phyloP scores from a whole-genome alignment of 2,329 filamentous ascomycete genomes.

The Arthrobotrys sphaeroides region DNA sequence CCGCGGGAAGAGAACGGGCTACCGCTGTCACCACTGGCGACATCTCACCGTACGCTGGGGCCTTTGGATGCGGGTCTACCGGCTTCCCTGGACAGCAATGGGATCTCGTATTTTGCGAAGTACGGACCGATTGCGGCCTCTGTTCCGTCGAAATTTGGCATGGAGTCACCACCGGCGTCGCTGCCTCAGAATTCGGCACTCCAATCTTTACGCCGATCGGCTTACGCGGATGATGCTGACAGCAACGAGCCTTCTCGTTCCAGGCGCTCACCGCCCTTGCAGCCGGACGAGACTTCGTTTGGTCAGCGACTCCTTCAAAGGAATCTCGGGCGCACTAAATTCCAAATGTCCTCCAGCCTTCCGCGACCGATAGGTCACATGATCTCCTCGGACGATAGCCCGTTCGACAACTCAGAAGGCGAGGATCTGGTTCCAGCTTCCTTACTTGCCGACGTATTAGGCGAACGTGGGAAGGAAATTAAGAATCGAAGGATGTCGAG shows the following conservation, averaged over 20 bases:
- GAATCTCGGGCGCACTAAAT: conserved; percentile 72
- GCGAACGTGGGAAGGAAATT: conserved; percentile 82
- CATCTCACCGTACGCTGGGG: conserved; percentile 71
- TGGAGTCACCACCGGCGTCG: conserved; percentile 84
- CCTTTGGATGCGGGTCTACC: conserved; percentile 91
- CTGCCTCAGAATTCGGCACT: conserved; percentile 67
- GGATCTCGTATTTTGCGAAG: conserved; percentile 87
- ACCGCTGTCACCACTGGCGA: conserved; percentile 78
- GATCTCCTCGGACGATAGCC: conserved; percentile 66
- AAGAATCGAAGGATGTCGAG: conserved; percentile 72
- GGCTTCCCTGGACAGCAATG: conserved; percentile 94
- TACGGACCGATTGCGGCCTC: conserved; percentile 92
- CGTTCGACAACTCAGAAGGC: conserved; percentile 60
- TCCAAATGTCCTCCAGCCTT: conserved; percentile 70
- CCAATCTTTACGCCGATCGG: conserved; percentile 73
- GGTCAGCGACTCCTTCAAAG: conserved; percentile 76
- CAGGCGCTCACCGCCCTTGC: conserved; percentile 68
- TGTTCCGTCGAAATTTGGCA: conserved; percentile 87
- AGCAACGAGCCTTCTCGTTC: conserved; percentile 73
- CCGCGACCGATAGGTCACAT: conserved; percentile 66
- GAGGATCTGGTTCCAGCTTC: conserved; percentile 59
- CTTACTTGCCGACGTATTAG: conserved; percentile 75
- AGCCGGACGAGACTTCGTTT: conserved; percentile 62
- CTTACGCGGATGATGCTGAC: conserved; percentile 68
- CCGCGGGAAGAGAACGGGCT: conserved; percentile 81